Evolutionary conservation across 202 grass and related monocot species (phyloP).

Genomic region (Zoysia matrella): DNA sequence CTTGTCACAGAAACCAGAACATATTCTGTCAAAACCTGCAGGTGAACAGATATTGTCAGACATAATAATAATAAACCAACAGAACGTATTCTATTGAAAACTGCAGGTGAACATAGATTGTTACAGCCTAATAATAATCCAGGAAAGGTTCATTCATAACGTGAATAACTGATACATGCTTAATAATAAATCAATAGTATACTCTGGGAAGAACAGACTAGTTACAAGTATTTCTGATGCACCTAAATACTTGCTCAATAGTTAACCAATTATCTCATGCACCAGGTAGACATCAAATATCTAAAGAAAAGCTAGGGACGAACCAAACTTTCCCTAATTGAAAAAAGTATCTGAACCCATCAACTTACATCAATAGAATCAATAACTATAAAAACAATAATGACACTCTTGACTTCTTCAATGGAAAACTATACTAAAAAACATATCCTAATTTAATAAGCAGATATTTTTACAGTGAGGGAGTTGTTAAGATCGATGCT

Average conservation of each 20-base stretch:
- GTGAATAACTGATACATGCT: slow-evolving; percentile 10
- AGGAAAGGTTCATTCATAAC: not conserved
- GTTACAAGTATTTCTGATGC: not conserved
- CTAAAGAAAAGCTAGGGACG: not conserved
- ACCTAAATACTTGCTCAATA: not conserved
- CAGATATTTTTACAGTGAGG: not conserved
- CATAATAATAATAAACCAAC: too few species aligned
- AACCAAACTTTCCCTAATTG: not conserved
- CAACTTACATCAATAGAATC: not conserved
- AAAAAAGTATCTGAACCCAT: not conserved
- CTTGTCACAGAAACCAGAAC: slow-evolving; percentile 93
- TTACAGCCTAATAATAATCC: not conserved
- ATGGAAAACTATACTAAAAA: not conserved
- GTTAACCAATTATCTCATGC: slow-evolving; percentile 14
- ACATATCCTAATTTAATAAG: not conserved
- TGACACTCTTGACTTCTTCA: not conserved
- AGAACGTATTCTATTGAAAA: too few species aligned
- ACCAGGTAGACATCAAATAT: not conserved
- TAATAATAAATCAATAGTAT: slow-evolving; percentile 26
- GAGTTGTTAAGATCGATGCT: not conserved
- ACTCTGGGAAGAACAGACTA: slow-evolving; percentile 5
- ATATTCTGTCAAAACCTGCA: slow-evolving; percentile 98
- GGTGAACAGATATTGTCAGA: slow-evolving; percentile 19
- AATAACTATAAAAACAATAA: not conserved
- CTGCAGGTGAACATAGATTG: too few species aligned